Evolutionary conservation across 2,329 filamentous ascomycete species (phyloP), one percentile per base, ranked within the genome.

Genomic region (Penicillium thymicola): DNA sequence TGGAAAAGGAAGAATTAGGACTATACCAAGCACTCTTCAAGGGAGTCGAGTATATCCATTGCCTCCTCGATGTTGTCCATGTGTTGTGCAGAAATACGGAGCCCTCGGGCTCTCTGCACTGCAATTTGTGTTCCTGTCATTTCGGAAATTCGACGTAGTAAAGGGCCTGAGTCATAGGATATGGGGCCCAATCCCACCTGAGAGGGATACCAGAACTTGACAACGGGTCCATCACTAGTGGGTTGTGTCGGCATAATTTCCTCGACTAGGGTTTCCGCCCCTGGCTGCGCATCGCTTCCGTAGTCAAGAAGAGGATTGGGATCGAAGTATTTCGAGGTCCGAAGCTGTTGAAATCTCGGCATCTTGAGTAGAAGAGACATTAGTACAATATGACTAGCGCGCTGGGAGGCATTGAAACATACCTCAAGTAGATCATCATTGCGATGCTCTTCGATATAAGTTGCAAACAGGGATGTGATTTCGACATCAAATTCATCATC

Each of bases 1-100:
- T 10, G 0, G 2, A 28, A 32, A 14, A 25, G 3, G 3, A 14
- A 11, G 14, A 38, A 11, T 13, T 1, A 21, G 14, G 8, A 40
- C 28, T 25, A 28, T 55, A 55, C 53, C 30, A 51, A 37, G 34
- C 53, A 55, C 45, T 38, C 47, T 13, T 42, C 46, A 40, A 51
- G 32, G 13, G 30, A 32, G n/a, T 42, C n/a, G 16, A 55, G 53
- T 40, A 21, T 40, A 28, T 40, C 25, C 16, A 40, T 38, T 25
- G 47, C 40, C 16, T n/a, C 10, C 5, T 37, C 14, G 9, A 44
- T 32, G 11, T 51, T 23, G 7, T 27, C 25, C 32, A 37, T 32
- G 8, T 9, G 3, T 10, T 28, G 18, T 16, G 46, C 53, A 37
- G 38, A 44, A 16, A 55, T 36, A 16, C 18, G 47, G 23, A 55